Percentiles rank a stretch among this genome's conserved stretches.
Evolutionary conservation across 345 rosid species (phyloP).

Genomic region (Eucalyptus marginata): DNA sequence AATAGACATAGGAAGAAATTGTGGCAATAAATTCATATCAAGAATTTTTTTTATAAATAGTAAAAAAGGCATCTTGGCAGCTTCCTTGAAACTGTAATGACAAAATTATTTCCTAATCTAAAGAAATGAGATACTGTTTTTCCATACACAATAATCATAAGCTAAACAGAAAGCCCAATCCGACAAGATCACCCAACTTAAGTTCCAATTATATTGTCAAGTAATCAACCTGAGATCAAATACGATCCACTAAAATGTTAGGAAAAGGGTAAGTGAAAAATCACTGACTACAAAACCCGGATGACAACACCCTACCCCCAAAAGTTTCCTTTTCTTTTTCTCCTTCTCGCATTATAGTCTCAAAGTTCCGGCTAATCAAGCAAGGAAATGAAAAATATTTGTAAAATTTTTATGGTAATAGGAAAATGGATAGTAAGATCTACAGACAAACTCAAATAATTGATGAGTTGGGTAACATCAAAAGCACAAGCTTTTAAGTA

Average conservation of each 20-base stretch:
- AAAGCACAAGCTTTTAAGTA: too few relatives aligned
- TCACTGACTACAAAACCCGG: not conserved
- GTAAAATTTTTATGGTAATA: not conserved
- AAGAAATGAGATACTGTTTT: too few relatives aligned
- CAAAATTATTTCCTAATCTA: not conserved
- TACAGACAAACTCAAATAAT: too few relatives aligned
- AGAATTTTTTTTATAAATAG: constrained; percentile 54
- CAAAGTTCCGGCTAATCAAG: not conserved
- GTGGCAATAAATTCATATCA: constrained; percentile 18
- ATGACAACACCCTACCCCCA: not conserved
- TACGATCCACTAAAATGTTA: too few relatives aligned
- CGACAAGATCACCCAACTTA: not conserved
- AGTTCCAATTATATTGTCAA: not conserved
- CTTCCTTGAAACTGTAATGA: not conserved
- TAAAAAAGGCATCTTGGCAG: not conserved
- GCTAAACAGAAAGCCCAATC: not conserved
- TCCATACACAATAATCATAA: not conserved
- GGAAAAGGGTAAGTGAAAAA: not conserved
- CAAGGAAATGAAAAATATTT: too few relatives aligned
- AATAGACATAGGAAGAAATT: constrained; percentile 26
- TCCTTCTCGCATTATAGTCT: not conserved
- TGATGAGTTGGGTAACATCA: too few relatives aligned
- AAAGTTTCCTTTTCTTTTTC: not conserved
- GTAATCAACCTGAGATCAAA: too few relatives aligned
- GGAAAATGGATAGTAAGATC: too few relatives aligned